Evolutionary conservation across 192 early-diverging fungal species (phyloP).

Genomic region (Gamsiella multidivaricata): DNA sequence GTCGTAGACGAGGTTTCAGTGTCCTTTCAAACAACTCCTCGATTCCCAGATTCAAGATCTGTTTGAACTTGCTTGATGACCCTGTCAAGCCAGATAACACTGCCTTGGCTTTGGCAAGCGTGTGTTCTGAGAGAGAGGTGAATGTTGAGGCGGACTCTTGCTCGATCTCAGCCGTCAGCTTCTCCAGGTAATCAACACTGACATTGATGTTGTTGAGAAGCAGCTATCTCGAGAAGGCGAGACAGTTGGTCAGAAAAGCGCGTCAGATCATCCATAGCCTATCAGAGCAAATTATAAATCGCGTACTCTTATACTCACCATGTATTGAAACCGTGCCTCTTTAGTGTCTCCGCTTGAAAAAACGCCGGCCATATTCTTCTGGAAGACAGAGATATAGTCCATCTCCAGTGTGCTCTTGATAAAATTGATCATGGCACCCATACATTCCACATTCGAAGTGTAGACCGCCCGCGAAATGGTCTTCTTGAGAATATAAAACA

Average conservation of each 20-base stretch:
- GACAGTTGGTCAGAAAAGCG: background rate
- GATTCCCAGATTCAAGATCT: conserved; percentile 69
- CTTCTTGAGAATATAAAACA: conserved; percentile 91
- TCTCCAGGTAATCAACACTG: conserved; percentile 81
- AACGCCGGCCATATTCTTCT: conserved; percentile 64
- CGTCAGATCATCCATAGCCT: too few species aligned
- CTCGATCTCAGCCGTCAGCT: conserved; percentile 75
- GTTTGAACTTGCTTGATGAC: conserved; percentile 71
- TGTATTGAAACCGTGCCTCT: conserved; percentile 67
- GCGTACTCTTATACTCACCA: conserved; percentile 60
- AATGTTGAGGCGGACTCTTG: conserved; percentile 64
- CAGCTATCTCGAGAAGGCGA: conserved; percentile 49
- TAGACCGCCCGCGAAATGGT: conserved; percentile 76
- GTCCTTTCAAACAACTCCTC: conserved; percentile 86
- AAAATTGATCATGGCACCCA: conserved; percentile 77
- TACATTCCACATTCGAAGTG: conserved; percentile 75
- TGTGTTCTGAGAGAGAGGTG: conserved; percentile 60
- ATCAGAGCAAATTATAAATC: background rate
- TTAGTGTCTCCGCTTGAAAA: conserved; percentile 67
- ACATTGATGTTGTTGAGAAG: conserved; percentile 91
- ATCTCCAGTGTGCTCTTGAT: conserved; percentile 73
- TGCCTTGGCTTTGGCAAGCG: conserved; percentile 64
- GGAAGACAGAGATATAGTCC: conserved; percentile 74
- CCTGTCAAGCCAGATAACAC: conserved; percentile 68
- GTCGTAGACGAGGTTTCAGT: conserved; percentile 81